Evolutionary conservation across 306 rosid species (phyloP), one percentile per base, ranked within the genome.

Genomic region (Adenanthera pavonina): DNA sequence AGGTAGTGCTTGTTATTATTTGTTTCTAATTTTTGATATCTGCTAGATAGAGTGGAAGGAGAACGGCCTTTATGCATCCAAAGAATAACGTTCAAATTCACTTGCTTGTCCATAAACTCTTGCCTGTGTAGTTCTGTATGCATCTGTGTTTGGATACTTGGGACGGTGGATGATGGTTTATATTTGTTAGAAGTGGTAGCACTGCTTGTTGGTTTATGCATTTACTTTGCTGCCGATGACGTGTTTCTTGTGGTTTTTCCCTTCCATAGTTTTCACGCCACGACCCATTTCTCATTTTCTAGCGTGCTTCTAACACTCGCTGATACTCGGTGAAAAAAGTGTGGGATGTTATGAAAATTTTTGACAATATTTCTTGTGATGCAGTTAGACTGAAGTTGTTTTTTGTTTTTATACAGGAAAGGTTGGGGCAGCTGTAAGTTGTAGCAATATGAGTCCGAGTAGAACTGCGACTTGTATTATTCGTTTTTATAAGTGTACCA

Each of bases 401-500:
- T 83, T 54, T 86, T 77, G 59, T 79, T 86, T 76, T 84, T 80
- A 64, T 81, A 81, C 97, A 95, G 97, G 98, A 92, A 83, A 92
- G 81, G 80, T 80, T 94, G 90, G 97, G 92, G 69, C 97, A 91
- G 80, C 84, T 89, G 72, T 94, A 92, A 89, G 78, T 78, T 86
- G 74, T 91, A 85, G 89, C 69, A 15, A 74, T 83, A 44, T 16
- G 11, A 25, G 84, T 56, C 33, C 54, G 13, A 44, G 84, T 78
- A 59, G 86, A 78, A 64, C 72, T 59, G 66, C 67, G 71, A 72
- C 67, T 38, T 75, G 74, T 77, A 59, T 33, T 12, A 57, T 80
- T 68, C 40, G 57, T 59, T 59, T 75, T 78, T 77, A 77, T 84
- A 67, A 35, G 77, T 73, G 80, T 68, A 19, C 78, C 64, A 48